Conservation (phyloP, 2,329 filamentous ascomycete species). For the Fusarium sp. region DNA sequence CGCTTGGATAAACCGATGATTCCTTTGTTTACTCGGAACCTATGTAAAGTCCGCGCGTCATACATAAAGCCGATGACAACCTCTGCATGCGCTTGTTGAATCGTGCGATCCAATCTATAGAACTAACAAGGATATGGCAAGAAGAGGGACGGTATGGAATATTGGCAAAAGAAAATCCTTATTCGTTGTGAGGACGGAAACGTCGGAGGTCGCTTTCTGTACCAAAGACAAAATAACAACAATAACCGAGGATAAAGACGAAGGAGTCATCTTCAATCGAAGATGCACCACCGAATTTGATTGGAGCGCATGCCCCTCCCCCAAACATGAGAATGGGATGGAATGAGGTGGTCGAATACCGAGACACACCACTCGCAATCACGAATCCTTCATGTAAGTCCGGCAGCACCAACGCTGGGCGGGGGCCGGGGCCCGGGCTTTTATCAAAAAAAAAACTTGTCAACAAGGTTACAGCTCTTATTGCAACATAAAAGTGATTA, state of each 20-base stretch:
- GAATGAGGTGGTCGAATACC: slow-evolving; percentile 1
- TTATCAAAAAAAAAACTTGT: not conserved
- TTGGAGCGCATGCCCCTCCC: slow-evolving; percentile 15
- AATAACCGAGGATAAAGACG: slow-evolving; percentile 11
- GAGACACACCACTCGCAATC: not conserved
- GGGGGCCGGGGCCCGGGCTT: not conserved
- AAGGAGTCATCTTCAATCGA: slow-evolving; percentile 3
- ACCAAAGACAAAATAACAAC: not conserved
- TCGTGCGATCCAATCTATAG: too few species aligned
- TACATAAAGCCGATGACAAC: too few species aligned
- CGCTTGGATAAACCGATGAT: not conserved
- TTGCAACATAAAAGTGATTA: not conserved
- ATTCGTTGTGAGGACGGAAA: not conserved
- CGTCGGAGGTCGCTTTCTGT: not conserved
- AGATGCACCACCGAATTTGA: not conserved
- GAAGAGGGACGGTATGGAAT: too few species aligned
- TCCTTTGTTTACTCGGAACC: too few species aligned
- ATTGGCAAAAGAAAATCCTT: too few species aligned
- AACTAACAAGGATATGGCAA: too few species aligned
- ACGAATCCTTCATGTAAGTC: not conserved
- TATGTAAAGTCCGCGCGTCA: too few species aligned
- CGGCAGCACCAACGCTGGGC: not conserved
- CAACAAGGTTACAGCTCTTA: slow-evolving; percentile 3
- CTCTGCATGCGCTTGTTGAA: too few species aligned
- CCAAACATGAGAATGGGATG: not conserved